Base-by-base conservation (phyloP, 495 filamentous ascomycete genomes). In the Aspergillus affinis region DNA sequence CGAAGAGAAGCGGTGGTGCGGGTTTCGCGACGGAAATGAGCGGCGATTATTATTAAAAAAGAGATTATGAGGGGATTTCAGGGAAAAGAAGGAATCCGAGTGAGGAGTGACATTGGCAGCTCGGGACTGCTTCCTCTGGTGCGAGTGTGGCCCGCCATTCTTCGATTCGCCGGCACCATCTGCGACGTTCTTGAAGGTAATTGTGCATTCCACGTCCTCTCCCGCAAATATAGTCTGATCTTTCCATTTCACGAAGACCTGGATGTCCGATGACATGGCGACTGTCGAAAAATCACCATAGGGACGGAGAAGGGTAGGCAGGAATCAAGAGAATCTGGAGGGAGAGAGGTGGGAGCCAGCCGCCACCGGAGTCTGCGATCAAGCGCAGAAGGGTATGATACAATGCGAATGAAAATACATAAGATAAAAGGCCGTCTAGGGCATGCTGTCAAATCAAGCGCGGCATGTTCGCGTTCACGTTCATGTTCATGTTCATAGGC, bases 241-340 rank as follows among this genome's bases (percentile, higher is more conserved):
- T 71, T 89, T 90, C 91, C 89, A 98, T 76, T 88, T 86, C 70
- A 98, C 90, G 68, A 93, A 98, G 72, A 97, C 93, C 66, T 91
- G 88, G 68, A 98, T 92, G 78, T 95, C 82, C 60, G 80, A 79
- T 66, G 77, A 71, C 78, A 81, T 80, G 68, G 71, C 75, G 74
- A 70, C 54, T n/a, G 61, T 62, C 62, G 65, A 61, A 44, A 51
- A 46, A 62, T 74, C 63, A 77, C 74, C 73, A 72, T 75, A 67
- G 70, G 71, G 71, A 67, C 60, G 58, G 63, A 62, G 45, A 65
- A 48, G 47, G 58, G 62, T 60, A 66, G 49, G 54, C 48, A 58
- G 46, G 53, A 65, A 58, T 64, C 49, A 58, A 41, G 10, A 59
- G 59, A 51, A 65, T 57, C 55, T 63, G 51, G 60, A 13, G 21